A percentile compares a stretch with the other conserved stretches of the same genome.
phyloP scores from a whole-genome alignment of 495 filamentous ascomycete species.

The Saxophila tyrrhenica region DNA sequence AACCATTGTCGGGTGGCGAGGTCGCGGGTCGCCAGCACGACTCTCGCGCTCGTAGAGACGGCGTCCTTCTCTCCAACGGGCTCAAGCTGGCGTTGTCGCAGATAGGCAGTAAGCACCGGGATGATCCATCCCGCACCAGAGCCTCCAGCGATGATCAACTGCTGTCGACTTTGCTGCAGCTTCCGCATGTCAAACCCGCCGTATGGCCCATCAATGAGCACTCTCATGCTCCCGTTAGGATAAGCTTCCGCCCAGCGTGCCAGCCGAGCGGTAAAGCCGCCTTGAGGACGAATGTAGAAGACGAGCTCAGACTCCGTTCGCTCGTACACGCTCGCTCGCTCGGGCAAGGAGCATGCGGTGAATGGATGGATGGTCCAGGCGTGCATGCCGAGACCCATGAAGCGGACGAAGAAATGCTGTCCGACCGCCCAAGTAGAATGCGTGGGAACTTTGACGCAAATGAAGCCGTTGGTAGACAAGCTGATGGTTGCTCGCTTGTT shows the following conservation, averaged over 20 bases:
- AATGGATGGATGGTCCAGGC: slow-evolving; percentile 40
- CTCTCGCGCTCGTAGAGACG: background rate
- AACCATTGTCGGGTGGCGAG: slow-evolving; percentile 13
- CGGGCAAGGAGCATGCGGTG: slow-evolving; percentile 37
- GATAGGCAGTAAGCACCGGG: slow-evolving; percentile 28
- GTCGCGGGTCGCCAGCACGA: slow-evolving; percentile 17
- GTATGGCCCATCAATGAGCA: slow-evolving; percentile 42
- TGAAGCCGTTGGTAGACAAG: slow-evolving; percentile 32
- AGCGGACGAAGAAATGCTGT: slow-evolving; percentile 43
- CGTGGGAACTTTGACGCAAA: slow-evolving; percentile 38
- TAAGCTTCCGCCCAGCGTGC: slow-evolving; percentile 24
- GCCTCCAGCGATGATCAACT: slow-evolving; percentile 44
- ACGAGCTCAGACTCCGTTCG: slow-evolving; percentile 26
- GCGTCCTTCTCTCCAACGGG: background rate
- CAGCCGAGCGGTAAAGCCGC: slow-evolving; percentile 37
- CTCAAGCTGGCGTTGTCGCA: background rate
- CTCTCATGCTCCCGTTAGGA: slow-evolving; percentile 25
- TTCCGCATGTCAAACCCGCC: slow-evolving; percentile 32
- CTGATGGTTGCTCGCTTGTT: slow-evolving; percentile 35
- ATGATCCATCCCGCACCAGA: slow-evolving; percentile 43
- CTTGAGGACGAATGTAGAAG: slow-evolving; percentile 35
- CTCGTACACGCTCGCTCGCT: slow-evolving; percentile 3
- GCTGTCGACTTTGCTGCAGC: slow-evolving; percentile 27
- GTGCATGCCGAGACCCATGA: slow-evolving; percentile 34
- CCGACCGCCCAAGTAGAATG: slow-evolving; percentile 37